phyloP scores from a whole-genome alignment of 257 asterid genomes.

The Capsicum rhomboideum region DNA sequence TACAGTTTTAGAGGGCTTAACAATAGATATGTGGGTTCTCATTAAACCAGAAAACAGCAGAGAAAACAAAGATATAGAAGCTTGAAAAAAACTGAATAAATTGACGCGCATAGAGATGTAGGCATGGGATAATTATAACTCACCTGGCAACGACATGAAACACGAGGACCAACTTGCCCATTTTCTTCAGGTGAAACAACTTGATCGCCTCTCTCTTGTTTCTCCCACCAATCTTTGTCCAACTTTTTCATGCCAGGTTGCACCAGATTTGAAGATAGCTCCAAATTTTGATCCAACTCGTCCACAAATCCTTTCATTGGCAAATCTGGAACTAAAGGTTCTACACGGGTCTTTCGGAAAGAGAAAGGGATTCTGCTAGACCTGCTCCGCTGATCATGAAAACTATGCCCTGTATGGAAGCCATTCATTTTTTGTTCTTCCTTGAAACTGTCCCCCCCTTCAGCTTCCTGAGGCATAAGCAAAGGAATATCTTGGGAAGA shows the following conservation, averaged over 20 bases:
- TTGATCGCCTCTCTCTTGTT: conserved; percentile 77
- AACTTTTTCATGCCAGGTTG: conserved; percentile 34
- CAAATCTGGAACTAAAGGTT: conserved; percentile 56
- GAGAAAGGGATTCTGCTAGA: conserved; percentile 54
- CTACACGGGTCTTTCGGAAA: conserved; percentile 60
- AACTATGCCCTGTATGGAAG: conserved; percentile 23
- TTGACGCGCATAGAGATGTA: background rate
- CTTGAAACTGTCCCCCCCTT: conserved; percentile 35
- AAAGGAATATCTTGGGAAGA: conserved; percentile 84
- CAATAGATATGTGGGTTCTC: background rate
- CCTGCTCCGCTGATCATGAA: conserved; percentile 53
- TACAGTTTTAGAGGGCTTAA: background rate
- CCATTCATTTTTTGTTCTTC: conserved; percentile 45
- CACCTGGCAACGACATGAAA: conserved; percentile 89
- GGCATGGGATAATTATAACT: conserved; percentile 12
- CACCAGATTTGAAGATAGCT: conserved; percentile 39
- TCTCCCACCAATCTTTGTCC: conserved; percentile 84
- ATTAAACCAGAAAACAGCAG: background rate
- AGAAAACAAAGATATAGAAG: background rate
- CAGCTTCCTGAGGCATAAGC: conserved; percentile 90
- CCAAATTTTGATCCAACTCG: conserved; percentile 41
- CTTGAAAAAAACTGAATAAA: background rate
- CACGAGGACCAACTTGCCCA: conserved; percentile 94
- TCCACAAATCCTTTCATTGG: conserved; percentile 93
- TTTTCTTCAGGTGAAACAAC: conserved; percentile 76